Evolutionary conservation across 345 rosid species (phyloP).

Genomic region (Brassica carinata): DNA sequence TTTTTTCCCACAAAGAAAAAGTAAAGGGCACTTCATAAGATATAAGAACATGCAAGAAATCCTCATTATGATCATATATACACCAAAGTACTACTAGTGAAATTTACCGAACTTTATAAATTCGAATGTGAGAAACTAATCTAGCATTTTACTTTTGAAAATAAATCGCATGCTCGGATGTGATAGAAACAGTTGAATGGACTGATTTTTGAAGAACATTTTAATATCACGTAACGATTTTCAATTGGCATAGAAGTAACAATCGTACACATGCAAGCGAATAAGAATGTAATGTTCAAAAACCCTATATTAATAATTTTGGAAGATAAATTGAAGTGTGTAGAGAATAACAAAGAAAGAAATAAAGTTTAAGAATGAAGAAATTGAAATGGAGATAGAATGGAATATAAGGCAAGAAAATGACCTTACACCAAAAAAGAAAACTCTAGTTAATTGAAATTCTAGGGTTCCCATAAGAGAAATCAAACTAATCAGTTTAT

Average conservation of each 20-base stretch:
- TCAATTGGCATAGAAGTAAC: conserved; percentile 31
- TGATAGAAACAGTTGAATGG: background rate
- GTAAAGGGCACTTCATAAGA: conserved; percentile 28
- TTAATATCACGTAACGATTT: conserved; percentile 28
- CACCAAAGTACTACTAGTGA: conserved; percentile 12
- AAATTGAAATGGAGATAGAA: background rate
- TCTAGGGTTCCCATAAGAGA: conserved; percentile 2
- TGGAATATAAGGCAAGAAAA: conserved; percentile 38
- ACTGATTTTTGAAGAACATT: conserved; percentile 10
- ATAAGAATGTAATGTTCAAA: conserved; percentile 11
- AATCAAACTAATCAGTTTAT: background rate
- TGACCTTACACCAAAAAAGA: conserved; percentile 27
- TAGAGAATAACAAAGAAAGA: conserved; percentile 26
- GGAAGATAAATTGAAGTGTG: conserved; percentile 18
- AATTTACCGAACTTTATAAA: conserved; percentile 15
- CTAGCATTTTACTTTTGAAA: background rate
- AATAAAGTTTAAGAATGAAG: conserved; percentile 21
- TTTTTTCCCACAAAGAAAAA: conserved; percentile 38
- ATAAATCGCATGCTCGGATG: background rate
- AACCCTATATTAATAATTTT: background rate
- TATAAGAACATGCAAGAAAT: conserved; percentile 17
- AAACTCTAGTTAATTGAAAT: background rate
- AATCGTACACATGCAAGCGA: conserved; percentile 10
- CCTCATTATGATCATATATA: conserved; percentile 21
- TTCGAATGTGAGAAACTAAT: background rate